Evolutionary conservation across 1,139 yeast species (phyloP), one percentile per base, ranked within the genome.

Genomic region (Sporopachydermia cereana): DNA sequence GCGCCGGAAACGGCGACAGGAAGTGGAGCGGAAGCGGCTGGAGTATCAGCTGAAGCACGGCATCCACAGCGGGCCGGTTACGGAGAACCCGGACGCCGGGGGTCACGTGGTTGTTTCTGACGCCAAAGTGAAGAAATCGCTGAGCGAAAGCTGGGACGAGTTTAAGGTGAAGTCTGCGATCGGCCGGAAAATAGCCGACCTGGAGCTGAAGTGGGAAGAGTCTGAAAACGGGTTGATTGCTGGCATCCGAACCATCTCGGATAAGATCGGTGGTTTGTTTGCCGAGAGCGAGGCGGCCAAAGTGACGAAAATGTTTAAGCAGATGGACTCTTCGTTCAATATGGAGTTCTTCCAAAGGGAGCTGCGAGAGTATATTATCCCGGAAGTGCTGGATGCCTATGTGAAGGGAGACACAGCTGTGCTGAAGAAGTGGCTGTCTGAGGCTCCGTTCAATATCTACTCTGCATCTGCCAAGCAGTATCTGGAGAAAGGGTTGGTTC

Each of bases 221-320:
- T 80, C 91, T 47, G 98, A 91, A 57, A 93, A 93, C 63, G 96
- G 96, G 3, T 70, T 93, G 56, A 76, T 93, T 51, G 77, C 93
- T 18, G 67, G 84, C 43, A 64, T 91, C 46, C 79, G 98, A 67
- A 84, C 93, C 18, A 68, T 93, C 36, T 61, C 84, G 39, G 89
- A 82, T 59, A 84, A 85, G 58, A 69, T 91, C 47, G 82, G 94
- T 45, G 88, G 95, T 3, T 77, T 86, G 57, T 91, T 93, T 59
- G 91, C 93, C 23, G 99, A 93, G 66, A 93, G 97, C 41, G 99
- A 93, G 67, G 80, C 86, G 53, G 97, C 96, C 27, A 82, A 84
- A 62, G 98, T 89, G 24, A 72, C 85, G 51, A 80, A 83, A 53
- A 79, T 83, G 61, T 86, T 93, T 68, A 84, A 78, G 66, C 76